phyloP scores from a whole-genome alignment of 2,329 filamentous ascomycete species.

The Graphilbum sp. region DNA sequence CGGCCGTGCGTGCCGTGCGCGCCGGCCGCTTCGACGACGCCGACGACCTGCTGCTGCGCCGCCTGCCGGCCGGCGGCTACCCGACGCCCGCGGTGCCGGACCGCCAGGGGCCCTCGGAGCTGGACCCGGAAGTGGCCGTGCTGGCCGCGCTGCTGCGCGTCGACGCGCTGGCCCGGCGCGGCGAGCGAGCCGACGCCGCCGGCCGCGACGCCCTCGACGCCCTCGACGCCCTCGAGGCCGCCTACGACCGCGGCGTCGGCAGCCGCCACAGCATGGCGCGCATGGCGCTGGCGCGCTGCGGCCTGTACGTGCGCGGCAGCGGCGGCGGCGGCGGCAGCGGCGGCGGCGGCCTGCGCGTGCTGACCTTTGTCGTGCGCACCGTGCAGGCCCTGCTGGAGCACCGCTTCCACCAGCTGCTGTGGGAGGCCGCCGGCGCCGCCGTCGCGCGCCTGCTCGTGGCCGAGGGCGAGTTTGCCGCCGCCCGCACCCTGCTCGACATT shows the following conservation, averaged over 20 bases:
- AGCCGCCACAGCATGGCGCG: slow-evolving; percentile 42
- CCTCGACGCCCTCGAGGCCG: slow-evolving; percentile 7
- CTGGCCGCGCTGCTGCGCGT: not conserved
- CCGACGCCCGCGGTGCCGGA: slow-evolving; percentile 1
- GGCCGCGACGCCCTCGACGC: slow-evolving; percentile 28
- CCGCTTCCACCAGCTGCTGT: slow-evolving; percentile 51
- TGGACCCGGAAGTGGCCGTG: not conserved
- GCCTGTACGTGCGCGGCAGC: slow-evolving; percentile 50
- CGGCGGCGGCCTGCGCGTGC: slow-evolving; percentile 55
- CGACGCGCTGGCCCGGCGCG: not conserved
- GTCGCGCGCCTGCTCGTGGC: slow-evolving; percentile 53
- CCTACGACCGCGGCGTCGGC: slow-evolving; percentile 9
- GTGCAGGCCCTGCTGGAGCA: slow-evolving; percentile 57
- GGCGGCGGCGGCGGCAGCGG: slow-evolving; percentile 49
- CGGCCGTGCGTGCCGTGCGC: slow-evolving; percentile 6
- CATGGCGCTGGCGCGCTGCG: slow-evolving; percentile 56
- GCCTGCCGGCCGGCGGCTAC: slow-evolving; percentile 6
- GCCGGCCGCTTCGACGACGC: slow-evolving; percentile 5
- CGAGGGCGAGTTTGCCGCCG: slow-evolving; percentile 53
- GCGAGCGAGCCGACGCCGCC: slow-evolving; percentile 31
- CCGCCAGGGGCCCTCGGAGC: slow-evolving; percentile 14
- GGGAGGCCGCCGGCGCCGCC: slow-evolving; percentile 52
- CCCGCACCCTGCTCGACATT: slow-evolving; percentile 45
- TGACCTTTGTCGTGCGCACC: slow-evolving; percentile 61
- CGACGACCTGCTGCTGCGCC: slow-evolving; percentile 7